Conservation (phyloP, 2,329 filamentous ascomycete species). For the Colletotrichum kahawae region DNA sequence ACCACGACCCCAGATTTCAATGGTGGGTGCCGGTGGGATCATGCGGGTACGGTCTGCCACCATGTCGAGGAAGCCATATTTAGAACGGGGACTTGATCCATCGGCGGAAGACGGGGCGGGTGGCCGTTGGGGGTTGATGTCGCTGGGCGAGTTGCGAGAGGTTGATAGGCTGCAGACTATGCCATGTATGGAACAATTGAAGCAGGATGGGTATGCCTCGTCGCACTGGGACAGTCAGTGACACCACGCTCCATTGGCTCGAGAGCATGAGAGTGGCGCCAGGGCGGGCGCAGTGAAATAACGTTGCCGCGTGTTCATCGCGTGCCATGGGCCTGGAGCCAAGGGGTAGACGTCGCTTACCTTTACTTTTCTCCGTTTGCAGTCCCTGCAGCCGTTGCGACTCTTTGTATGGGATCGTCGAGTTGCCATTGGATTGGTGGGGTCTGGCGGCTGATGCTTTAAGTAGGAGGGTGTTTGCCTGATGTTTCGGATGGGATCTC, state of each 20-base stretch:
- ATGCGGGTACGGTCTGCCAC: background rate
- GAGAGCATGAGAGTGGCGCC: background rate
- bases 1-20: conserved; percentile 11
- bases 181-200: conserved; percentile 33
- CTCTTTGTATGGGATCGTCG: conserved; percentile 38
- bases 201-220: conserved; percentile 32
- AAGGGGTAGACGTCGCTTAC: conserved; percentile 22
- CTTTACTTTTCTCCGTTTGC: conserved; percentile 38
- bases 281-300: background rate
- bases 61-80: background rate
- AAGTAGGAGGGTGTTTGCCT: background rate
- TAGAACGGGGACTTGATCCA: background rate
- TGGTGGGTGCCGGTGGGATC: background rate
- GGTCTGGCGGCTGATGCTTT: background rate
- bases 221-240: conserved; percentile 23
- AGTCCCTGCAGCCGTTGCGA: conserved; percentile 34
- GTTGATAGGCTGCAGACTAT: conserved; percentile 31
- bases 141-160: background rate
- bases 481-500: background rate
- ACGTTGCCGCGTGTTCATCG: background rate
- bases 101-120: background rate
- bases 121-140: background rate
- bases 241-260: background rate
- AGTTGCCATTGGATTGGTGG: conserved; percentile 2
- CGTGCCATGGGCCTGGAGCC: background rate